Percentiles rank a stretch among this genome's conserved stretches.
Conservation (phyloP, 495 filamentous ascomycete genomes). For the Friedmanniomyces simplex region DNA sequence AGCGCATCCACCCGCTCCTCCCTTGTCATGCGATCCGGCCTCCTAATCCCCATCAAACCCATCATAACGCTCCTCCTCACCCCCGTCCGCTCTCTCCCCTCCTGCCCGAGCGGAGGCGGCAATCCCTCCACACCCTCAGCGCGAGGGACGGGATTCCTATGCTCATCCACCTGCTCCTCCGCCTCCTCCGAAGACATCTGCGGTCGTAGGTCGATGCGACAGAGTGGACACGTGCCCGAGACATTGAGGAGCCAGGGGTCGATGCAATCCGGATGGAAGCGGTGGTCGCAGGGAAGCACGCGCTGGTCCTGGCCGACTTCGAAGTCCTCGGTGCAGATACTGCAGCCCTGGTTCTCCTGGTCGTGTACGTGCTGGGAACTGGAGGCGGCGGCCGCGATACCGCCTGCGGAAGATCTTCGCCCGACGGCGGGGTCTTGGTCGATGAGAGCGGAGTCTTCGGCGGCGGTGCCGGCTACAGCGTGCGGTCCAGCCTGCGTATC, state of each 20-base stretch:
- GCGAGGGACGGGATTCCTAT: slow-evolving; percentile 12
- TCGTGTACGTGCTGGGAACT: slow-evolving; percentile 15
- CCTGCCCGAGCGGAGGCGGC: slow-evolving; percentile 16
- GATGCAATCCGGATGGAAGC: slow-evolving; percentile 89
- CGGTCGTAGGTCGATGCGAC: slow-evolving; percentile 60
- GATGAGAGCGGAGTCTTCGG: not conserved
- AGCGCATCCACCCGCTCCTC: slow-evolving; percentile 17
- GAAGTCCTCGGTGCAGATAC: slow-evolving; percentile 90
- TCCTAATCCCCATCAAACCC: slow-evolving; percentile 5
- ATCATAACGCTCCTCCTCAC: slow-evolving; percentile 11
- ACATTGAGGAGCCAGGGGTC: slow-evolving; percentile 96
- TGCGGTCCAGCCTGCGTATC: not conserved
- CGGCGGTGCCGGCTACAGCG: not conserved
- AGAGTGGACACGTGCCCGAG: slow-evolving; percentile 90
- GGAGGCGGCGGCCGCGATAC: slow-evolving; percentile 6
- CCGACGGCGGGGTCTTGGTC: not conserved
- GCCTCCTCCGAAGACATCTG: slow-evolving; percentile 19
- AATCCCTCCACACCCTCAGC: not conserved
- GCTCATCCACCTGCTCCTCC: slow-evolving; percentile 12
- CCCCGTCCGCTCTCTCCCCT: slow-evolving; percentile 2
- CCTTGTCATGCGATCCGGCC: slow-evolving; percentile 8
- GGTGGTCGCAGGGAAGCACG: slow-evolving; percentile 86
- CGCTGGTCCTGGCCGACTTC: slow-evolving; percentile 80
- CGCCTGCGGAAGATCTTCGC: slow-evolving; percentile 8
- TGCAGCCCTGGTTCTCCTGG: slow-evolving; percentile 52